Conservation (phyloP, 345 rosid species). For the Lepidium sativum region DNA sequence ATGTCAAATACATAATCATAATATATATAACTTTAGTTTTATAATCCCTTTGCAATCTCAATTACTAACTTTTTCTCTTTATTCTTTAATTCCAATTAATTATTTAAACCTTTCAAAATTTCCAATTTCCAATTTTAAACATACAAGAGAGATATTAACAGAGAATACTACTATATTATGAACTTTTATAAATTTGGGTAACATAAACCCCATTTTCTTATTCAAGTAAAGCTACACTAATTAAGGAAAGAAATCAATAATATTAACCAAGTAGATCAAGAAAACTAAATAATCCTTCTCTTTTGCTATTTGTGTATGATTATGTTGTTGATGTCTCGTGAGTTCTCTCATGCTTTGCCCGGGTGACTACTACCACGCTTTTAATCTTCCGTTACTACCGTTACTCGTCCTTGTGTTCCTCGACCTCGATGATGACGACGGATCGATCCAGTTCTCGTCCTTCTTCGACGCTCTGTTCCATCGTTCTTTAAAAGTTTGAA, state of each 20-base stretch:
- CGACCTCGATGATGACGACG: conserved; percentile 27
- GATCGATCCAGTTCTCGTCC: conserved; percentile 82
- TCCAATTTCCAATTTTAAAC: too few relatives aligned
- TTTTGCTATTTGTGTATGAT: background rate
- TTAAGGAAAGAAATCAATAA: background rate
- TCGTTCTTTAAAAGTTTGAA: conserved; percentile 53
- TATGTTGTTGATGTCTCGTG: conserved; percentile 15
- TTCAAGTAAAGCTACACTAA: background rate
- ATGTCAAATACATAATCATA: too few relatives aligned
- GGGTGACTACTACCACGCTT: conserved; percentile 11
- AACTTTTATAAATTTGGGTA: background rate
- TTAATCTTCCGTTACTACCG: conserved; percentile 15
- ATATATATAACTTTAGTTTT: too few relatives aligned
- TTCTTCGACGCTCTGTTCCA: conserved; percentile 67
- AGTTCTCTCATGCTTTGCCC: conserved; percentile 9
- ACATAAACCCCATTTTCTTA: background rate
- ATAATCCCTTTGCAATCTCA: too few relatives aligned
- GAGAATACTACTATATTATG: background rate
- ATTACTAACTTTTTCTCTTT: too few relatives aligned
- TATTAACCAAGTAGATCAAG: background rate
- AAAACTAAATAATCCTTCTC: background rate
- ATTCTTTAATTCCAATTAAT: too few relatives aligned
- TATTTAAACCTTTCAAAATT: too few relatives aligned
- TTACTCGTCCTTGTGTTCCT: conserved; percentile 17
- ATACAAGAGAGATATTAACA: too few relatives aligned